Conservation (phyloP, 2,329 filamentous ascomycete genomes). For the Penicillium sumatraense region DNA sequence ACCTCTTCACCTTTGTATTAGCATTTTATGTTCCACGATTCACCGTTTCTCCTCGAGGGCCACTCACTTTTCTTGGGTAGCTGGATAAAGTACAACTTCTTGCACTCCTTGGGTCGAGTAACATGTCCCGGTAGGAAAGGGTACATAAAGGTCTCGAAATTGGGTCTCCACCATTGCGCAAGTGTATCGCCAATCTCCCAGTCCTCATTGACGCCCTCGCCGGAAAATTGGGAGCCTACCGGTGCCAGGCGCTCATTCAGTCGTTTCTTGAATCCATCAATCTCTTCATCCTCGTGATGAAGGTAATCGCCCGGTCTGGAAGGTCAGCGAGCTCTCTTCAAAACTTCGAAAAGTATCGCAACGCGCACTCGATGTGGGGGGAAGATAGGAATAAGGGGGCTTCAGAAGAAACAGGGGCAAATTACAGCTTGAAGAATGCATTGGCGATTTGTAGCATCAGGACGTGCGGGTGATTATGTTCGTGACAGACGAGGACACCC, state of each 20-base stretch:
- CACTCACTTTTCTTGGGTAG: slow-evolving; percentile 83
- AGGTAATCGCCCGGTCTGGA: slow-evolving; percentile 87
- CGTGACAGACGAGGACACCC: slow-evolving; percentile 95
- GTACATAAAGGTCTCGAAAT: slow-evolving; percentile 99
- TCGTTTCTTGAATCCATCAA: slow-evolving; percentile 90
- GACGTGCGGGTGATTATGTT: slow-evolving; percentile 98
- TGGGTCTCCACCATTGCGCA: slow-evolving; percentile 98
- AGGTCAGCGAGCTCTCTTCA: background rate
- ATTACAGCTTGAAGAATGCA: slow-evolving; percentile 92
- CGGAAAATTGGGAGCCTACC: slow-evolving; percentile 78
- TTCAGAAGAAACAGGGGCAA: slow-evolving; percentile 22
- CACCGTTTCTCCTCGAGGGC: no score
- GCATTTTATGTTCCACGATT: no score
- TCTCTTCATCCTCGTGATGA: slow-evolving; percentile 81
- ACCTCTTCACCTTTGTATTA: no score
- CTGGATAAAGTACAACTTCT: slow-evolving; percentile 98
- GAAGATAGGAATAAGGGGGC: background rate
- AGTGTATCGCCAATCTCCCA: slow-evolving; percentile 96
- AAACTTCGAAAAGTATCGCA: background rate
- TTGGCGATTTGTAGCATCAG: slow-evolving; percentile 99
- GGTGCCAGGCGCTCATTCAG: slow-evolving; percentile 93
- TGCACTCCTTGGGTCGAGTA: slow-evolving; percentile 96
- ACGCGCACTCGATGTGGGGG: no score
- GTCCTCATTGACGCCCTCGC: slow-evolving; percentile 86
- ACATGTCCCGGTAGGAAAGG: slow-evolving; percentile 96